These are phyloP conservation scores for Pulveroboletus frians DNA, from an alignment of 768 basidiomycete genomes.

Conservation along the genomic window DNA sequence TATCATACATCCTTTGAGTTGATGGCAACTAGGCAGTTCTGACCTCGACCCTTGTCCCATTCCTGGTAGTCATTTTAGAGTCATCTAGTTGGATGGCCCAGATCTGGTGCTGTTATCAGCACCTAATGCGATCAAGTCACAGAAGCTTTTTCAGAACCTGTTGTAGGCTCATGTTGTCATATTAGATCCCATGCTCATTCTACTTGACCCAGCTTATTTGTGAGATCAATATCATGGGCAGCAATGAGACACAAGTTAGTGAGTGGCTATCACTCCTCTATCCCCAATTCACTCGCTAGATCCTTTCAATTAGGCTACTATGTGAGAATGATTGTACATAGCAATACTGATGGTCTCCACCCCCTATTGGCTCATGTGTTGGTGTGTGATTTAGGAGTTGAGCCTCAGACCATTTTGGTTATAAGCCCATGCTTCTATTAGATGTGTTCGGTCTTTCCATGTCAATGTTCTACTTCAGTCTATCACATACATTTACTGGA, in stretches of 20 bases:
- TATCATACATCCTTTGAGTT: neutral
- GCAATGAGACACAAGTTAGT: constrained; percentile 39
- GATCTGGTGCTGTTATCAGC: constrained; percentile 49
- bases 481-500: constrained; percentile 53
- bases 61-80: constrained; percentile 80
- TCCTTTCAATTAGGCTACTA: constrained; percentile 38
- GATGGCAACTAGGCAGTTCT: constrained; percentile 73
- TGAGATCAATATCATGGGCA: constrained; percentile 37
- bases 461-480: constrained; percentile 59
- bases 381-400: constrained; percentile 32
- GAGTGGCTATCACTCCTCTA: neutral
- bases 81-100: constrained; percentile 53
- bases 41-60: constrained; percentile 82
- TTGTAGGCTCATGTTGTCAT: constrained; percentile 12
- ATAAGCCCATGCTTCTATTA: constrained; percentile 44
- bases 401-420: constrained; percentile 43
- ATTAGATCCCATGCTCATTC: neutral
- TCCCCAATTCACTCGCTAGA: neutral
- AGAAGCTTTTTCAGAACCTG: neutral
- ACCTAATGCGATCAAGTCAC: constrained; percentile 64
- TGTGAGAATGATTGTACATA: constrained; percentile 44
- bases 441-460: constrained; percentile 36
- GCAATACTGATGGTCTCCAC: neutral
- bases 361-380: neutral
- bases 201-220: constrained; percentile 35